Evolutionary conservation across 257 asterid species (phyloP).

Genomic region (Nicotiana obtusifolia): DNA sequence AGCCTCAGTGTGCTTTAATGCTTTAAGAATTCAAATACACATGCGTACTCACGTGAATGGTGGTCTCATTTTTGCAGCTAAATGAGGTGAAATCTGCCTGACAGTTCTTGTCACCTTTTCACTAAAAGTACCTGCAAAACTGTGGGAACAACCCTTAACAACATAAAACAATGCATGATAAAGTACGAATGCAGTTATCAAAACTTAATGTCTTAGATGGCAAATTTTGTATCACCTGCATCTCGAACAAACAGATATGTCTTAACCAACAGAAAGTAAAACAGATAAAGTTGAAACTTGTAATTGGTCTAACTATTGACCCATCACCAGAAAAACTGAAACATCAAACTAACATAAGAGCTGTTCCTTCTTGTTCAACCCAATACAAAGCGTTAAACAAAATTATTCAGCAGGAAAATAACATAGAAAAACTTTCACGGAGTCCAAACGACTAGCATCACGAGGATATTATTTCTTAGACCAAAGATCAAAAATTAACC

Average conservation of each 20-base stretch:
- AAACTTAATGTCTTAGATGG: background rate
- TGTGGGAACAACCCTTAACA: conserved; percentile 33
- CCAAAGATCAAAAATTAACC: background rate
- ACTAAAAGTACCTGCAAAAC: conserved; percentile 91
- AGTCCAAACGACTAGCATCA: background rate
- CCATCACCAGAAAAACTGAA: background rate
- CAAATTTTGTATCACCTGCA: background rate
- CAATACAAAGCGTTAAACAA: background rate
- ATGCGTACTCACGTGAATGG: conserved; percentile 63
- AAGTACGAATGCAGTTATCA: background rate
- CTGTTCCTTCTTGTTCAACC: background rate
- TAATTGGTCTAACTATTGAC: background rate
- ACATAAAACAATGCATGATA: conserved; percentile 13
- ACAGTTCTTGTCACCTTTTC: conserved; percentile 88
- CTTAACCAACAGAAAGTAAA: background rate
- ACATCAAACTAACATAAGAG: background rate
- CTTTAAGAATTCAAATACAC: background rate
- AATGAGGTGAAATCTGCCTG: conserved; percentile 86
- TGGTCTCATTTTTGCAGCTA: conserved; percentile 99
- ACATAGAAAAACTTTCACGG: background rate
- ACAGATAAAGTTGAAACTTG: background rate
- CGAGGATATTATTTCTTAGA: background rate
- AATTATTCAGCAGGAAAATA: background rate
- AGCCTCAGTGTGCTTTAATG: background rate
- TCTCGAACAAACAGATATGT: background rate